These are phyloP conservation scores for Cercospora berteroae DNA, from an alignment of 2,329 filamentous ascomycete species.

Conservation along the genomic window DNA sequence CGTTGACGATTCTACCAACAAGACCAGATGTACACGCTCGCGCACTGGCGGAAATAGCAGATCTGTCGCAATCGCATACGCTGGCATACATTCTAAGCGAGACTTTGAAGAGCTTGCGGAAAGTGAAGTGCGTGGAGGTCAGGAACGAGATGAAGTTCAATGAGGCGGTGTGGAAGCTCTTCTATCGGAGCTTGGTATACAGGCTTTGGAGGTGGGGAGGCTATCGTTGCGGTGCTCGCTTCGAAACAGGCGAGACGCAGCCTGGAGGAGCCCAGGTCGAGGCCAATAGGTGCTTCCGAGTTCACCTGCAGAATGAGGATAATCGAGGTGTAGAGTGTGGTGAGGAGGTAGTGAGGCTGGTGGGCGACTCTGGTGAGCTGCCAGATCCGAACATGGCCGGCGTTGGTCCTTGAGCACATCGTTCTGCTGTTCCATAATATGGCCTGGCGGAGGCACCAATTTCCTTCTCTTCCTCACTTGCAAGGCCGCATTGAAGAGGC, in stretches of 20 bases:
- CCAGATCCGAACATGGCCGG: constrained; percentile 25
- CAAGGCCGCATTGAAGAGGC: no score
- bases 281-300: constrained; percentile 24
- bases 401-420: constrained; percentile 18
- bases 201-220: constrained; percentile 39
- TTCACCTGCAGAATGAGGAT: constrained; percentile 14
- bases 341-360: constrained; percentile 32
- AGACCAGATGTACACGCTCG: constrained; percentile 32
- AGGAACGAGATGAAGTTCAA: constrained; percentile 37
- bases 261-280: constrained; percentile 15
- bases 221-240: constrained; percentile 32
- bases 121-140: constrained; percentile 34
- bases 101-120: constrained; percentile 35
- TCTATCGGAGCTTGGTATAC: constrained; percentile 37
- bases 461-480: no score
- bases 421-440: background rate
- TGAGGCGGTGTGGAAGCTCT: constrained; percentile 36
- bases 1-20: constrained; percentile 35
- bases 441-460: no score
- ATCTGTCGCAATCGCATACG: constrained; percentile 38
- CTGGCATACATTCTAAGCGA: constrained; percentile 40
- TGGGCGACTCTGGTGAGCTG: constrained; percentile 24
- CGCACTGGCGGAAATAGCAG: constrained; percentile 38
- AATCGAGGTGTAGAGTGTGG: constrained; percentile 29
- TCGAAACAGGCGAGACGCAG: constrained; percentile 26